Evolutionary conservation across 2,329 filamentous ascomycete genomes (phyloP), one percentile per base, ranked within the genome.

Genomic region (Aspergillus sp.): DNA sequence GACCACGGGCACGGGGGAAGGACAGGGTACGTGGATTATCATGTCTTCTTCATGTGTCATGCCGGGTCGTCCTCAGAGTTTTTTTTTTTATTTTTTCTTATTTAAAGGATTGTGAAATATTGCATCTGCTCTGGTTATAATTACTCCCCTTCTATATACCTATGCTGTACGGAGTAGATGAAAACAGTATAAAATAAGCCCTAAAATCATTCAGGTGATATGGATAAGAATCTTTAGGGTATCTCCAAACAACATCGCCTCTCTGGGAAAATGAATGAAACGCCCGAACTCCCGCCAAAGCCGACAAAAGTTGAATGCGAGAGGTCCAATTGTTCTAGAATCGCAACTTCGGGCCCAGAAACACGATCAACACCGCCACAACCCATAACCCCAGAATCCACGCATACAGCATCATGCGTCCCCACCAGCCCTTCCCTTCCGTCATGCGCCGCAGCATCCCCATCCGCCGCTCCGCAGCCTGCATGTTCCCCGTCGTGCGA

Each of bases 391-490:
- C 91, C 68, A 88, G 90, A 52, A 97, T 92, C 83, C 91, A 90
- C 45, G 82, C 89, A 80, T 95, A 96, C 61, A 97, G 81, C 77
- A 94, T 82, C 80, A 96, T 85, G 55, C 93, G 80, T 6, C 90
- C 92, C 86, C 85, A 92, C 90, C 90, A 96, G 0, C 92, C 92
- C 72, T 89, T 88, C 3, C 92, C 93, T 78, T 97, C 94, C 16
- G 89, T 92, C 87, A 96, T 92, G 55, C 84, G 84, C 66, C 86
- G 82, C 71, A 98, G 75, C 69, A 85, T 83, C 1, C 90, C 89
- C 91, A 98, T 96, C 63, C 87, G 81, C 63, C 86, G 85, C 55
- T 87, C 86, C 3, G 93, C 92, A 1, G 86, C 85, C 61, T 92
- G 88, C 84, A 98, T 89, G 18, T 88, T 88, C 50, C 82, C 78